Percentiles rank a stretch among this genome's conserved stretches.
phyloP scores from a whole-genome alignment of 805 yeast genomes.

The Candida yuanshanica region DNA sequence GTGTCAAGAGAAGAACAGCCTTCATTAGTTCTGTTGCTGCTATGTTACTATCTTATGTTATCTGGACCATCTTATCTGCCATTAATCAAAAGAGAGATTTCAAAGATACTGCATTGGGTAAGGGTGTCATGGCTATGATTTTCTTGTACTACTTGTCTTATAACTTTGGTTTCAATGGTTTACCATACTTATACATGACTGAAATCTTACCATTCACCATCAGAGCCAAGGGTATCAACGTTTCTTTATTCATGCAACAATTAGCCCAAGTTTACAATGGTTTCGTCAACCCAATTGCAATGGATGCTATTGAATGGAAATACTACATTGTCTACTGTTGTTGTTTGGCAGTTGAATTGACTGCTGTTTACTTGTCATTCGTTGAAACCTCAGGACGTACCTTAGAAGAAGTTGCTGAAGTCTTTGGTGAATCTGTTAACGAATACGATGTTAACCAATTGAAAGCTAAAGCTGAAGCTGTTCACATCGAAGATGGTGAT shows the following conservation, averaged over 20 bases:
- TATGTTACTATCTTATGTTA: slow-evolving; percentile 31
- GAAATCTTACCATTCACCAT: slow-evolving; percentile 30
- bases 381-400: slow-evolving; percentile 8
- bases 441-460: slow-evolving; percentile 12
- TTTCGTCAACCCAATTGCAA: slow-evolving; percentile 31
- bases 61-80: slow-evolving; percentile 42
- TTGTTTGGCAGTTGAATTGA: slow-evolving; percentile 24
- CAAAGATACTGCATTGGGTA: slow-evolving; percentile 32
- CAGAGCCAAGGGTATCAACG: slow-evolving; percentile 23
- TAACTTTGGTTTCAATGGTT: slow-evolving; percentile 37
- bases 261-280: slow-evolving; percentile 24
- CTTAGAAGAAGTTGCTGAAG: slow-evolving; percentile 11
- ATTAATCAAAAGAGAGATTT: slow-evolving; percentile 34
- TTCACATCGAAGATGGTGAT: slow-evolving; percentile 15
- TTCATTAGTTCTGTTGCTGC: slow-evolving; percentile 28
- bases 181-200: slow-evolving; percentile 39
- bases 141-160: slow-evolving; percentile 38
- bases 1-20: slow-evolving; percentile 30
- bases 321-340: slow-evolving; percentile 30
- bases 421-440: slow-evolving; percentile 26
- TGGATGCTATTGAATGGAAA: slow-evolving; percentile 30
- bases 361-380: slow-evolving; percentile 17
- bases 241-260: slow-evolving; percentile 13
- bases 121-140: slow-evolving; percentile 44
- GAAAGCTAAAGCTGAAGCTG: slow-evolving; percentile 13